Evolutionary conservation across 2,329 filamentous ascomycete genomes (phyloP).

Genomic region (Hymenoscyphus scutula): DNA sequence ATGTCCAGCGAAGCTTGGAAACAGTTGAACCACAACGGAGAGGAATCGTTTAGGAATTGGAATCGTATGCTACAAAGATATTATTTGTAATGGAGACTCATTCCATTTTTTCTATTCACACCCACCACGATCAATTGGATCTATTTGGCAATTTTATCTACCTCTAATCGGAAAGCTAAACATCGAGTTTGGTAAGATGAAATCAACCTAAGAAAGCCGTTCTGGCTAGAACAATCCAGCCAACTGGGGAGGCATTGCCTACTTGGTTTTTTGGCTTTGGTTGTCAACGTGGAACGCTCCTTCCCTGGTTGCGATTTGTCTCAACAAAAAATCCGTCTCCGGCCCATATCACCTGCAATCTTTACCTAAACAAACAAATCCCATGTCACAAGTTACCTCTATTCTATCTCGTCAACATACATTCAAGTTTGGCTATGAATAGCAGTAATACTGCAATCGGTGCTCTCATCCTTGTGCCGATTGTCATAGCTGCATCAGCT

Average conservation of each 20-base stretch:
- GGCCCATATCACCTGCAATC: not conserved
- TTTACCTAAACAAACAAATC: not conserved
- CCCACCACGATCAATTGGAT: not conserved
- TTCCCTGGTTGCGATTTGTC: not conserved
- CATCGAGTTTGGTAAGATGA: not conserved
- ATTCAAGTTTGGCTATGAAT: conserved; percentile 38
- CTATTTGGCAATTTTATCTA: not conserved
- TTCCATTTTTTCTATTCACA: not conserved
- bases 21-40: conserved; percentile 35
- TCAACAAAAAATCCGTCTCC: not conserved
- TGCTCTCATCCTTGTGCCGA: conserved; percentile 46
- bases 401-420: conserved; percentile 28
- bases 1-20: conserved; percentile 49
- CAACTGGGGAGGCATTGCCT: not conserved
- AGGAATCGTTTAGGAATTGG: conserved; percentile 21
- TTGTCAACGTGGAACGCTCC: not conserved
- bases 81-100: conserved; percentile 20
- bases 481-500: conserved; percentile 40
- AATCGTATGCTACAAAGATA: conserved; percentile 18
- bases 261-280: not conserved
- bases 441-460: conserved; percentile 42
- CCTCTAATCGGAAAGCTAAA: too few species aligned
- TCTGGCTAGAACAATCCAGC: not conserved
- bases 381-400: conserved; percentile 10
- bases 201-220: not conserved